Base-by-base conservation (phyloP, 78 protist species). In the Cavenderia fasciculata region DNA sequence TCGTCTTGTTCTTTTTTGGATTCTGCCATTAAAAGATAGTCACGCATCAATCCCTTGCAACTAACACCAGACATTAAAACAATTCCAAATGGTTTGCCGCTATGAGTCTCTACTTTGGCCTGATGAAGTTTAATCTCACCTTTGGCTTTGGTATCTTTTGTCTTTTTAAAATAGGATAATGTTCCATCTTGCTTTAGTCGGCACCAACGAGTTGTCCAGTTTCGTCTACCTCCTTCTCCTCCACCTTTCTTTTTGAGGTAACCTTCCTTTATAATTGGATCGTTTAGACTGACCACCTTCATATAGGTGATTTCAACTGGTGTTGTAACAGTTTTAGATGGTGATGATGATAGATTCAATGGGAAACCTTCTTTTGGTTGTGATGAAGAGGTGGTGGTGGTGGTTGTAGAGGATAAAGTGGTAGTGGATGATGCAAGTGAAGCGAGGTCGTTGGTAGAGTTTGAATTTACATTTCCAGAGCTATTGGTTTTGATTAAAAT, bases 201-300 rank as follows among this genome's bases (percentile, higher is more conserved):
- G 47, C 59, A 77, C 87, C 87, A 77, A 47, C 87, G 44, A 12
- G 70, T 66, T 14, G 73, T 77, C 87, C 87, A 77, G 47, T 77
- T 77, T 18, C 87, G 57, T 25, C 87, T 57, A 36, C 87, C 87
- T 36, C 87, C 87, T 77, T 77, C 87, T 36, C 87, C 87, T 34
- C 87, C 87, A 36, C 87, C 87, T 27, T 77, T 77, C 49, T 77
- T 77, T 46, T 77, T 77, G 25, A 77, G 56, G 12, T 52, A 16
- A n/a, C 87, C 87, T 36, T 77, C 87, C 41, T 77, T 77, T 18
- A 65, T 43, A n/a, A 41, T 18, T 40, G 34, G 7, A 19, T 65
- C 51, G 31, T 61, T 61, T 18, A 61, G 10, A 4, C 43, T 31
- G 16, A 18, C 16, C 18, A 61, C 69, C 69, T 61, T 61, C 69